Evolutionary conservation across 805 yeast genomes (phyloP).

Genomic region (Kuraishia capsulata): DNA sequence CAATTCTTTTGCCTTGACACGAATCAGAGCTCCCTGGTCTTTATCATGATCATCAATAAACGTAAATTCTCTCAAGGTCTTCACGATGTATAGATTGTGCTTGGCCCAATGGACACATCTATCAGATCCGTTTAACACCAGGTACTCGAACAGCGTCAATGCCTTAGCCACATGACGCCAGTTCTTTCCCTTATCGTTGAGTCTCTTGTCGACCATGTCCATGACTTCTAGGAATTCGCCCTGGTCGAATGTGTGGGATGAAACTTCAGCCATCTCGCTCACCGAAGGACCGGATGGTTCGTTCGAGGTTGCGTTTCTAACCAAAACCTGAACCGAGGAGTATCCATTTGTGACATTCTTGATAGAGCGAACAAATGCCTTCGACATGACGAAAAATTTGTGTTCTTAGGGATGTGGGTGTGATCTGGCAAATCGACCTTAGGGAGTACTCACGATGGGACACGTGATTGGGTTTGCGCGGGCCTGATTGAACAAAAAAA

Average conservation of each 20-base stretch:
- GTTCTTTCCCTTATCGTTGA: slow-evolving; percentile 93
- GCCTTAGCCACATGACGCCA: slow-evolving; percentile 96
- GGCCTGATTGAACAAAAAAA: too few relatives aligned
- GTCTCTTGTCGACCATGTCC: slow-evolving; percentile 88
- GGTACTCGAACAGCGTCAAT: slow-evolving; percentile 77
- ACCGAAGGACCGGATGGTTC: slow-evolving; percentile 81
- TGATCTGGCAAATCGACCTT: too few relatives aligned
- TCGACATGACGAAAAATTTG: slow-evolving; percentile 46
- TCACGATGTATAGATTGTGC: slow-evolving; percentile 79
- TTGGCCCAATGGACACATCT: slow-evolving; percentile 87
- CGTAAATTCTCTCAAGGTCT: slow-evolving; percentile 85
- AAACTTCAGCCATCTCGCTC: slow-evolving; percentile 74
- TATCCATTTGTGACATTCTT: slow-evolving; percentile 90
- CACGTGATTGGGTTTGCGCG: too few relatives aligned
- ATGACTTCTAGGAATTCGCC: slow-evolving; percentile 79
- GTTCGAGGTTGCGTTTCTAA: slow-evolving; percentile 87
- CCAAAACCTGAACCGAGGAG: slow-evolving; percentile 74
- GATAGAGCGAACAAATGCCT: slow-evolving; percentile 69
- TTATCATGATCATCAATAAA: slow-evolving; percentile 66
- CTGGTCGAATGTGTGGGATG: slow-evolving; percentile 58
- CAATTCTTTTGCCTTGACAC: slow-evolving; percentile 86
- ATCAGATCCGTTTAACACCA: slow-evolving; percentile 80
- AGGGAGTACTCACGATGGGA: too few relatives aligned
- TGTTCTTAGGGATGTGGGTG: not conserved
- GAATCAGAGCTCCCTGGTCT: slow-evolving; percentile 82